phyloP scores from a whole-genome alignment of 1,284 basidiomycete species.

The Cryptococcus wingfieldii region DNA sequence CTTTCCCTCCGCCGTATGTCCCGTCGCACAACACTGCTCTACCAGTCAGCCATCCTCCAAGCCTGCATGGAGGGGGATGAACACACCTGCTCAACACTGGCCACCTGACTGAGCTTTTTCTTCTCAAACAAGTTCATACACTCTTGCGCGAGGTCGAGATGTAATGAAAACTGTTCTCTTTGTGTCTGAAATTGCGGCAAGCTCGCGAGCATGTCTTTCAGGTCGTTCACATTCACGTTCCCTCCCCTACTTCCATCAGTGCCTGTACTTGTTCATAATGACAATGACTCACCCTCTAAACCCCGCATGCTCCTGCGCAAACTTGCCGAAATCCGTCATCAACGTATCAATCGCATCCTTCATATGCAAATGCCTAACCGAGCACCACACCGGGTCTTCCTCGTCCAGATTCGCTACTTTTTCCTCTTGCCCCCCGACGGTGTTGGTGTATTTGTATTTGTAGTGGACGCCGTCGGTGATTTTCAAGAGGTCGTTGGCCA shows the following conservation, averaged over 20 bases:
- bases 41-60: not conserved
- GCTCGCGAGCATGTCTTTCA: constrained; percentile 98
- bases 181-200: constrained; percentile 94
- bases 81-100: constrained; percentile 84
- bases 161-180: constrained; percentile 91
- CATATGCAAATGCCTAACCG: constrained; percentile 95
- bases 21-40: constrained; percentile 79
- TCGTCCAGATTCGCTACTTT: constrained; percentile 80
- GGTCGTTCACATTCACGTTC: constrained; percentile 82
- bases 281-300: constrained; percentile 57
- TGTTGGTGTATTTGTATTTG: constrained; percentile 80
- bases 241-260: constrained; percentile 53
- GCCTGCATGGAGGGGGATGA: not conserved
- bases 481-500: constrained; percentile 89
- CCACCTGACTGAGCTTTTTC: constrained; percentile 78
- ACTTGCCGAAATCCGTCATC: constrained; percentile 88
- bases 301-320: constrained; percentile 86
- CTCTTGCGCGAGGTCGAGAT: constrained; percentile 95
- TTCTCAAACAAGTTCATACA: constrained; percentile 92
- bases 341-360: constrained; percentile 95
- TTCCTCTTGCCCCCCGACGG: constrained; percentile 73
- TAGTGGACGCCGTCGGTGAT: constrained; percentile 84
- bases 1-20: constrained; percentile 81
- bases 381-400: constrained; percentile 83
- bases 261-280: not conserved